Conservation (phyloP, 176 grass and related monocot species). For the Poa pratensis region DNA sequence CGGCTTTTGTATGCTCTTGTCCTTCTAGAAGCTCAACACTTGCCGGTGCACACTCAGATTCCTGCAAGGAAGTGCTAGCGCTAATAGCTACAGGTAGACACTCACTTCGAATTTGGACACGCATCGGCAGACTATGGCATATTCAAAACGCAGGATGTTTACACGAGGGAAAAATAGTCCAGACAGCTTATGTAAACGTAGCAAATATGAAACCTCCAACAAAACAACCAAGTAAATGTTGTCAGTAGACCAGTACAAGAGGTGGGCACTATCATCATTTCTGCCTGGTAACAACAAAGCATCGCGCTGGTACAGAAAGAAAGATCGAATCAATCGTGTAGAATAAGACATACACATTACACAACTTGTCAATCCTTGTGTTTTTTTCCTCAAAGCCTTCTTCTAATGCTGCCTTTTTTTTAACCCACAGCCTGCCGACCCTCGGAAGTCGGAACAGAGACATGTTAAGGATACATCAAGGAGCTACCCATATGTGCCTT, state of each 20-base stretch:
- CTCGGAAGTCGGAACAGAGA: not conserved
- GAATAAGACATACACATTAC: conserved; percentile 20
- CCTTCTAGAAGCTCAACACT: no score
- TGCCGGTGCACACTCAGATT: no score
- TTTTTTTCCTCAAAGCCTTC: not conserved
- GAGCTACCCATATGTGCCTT: conserved; percentile 14
- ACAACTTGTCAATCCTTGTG: not conserved
- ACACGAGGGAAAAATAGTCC: not conserved
- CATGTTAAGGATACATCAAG: conserved; percentile 29
- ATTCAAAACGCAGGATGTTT: not conserved
- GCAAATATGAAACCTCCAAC: not conserved
- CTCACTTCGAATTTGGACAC: not conserved
- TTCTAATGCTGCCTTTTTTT: not conserved
- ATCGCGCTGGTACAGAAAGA: not conserved
- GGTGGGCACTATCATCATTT: not conserved
- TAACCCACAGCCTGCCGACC: not conserved
- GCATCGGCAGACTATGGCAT: not conserved
- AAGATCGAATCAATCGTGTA: not conserved
- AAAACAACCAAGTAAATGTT: not conserved
- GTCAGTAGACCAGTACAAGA: not conserved
- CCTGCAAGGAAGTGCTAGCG: not conserved
- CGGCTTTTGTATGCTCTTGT: no score
- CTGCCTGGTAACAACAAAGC: not conserved
- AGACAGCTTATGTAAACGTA: not conserved
- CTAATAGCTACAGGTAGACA: not conserved